Conservation (phyloP, 108 stramenopile genomes). For the Cyclotella distinguenda region DNA sequence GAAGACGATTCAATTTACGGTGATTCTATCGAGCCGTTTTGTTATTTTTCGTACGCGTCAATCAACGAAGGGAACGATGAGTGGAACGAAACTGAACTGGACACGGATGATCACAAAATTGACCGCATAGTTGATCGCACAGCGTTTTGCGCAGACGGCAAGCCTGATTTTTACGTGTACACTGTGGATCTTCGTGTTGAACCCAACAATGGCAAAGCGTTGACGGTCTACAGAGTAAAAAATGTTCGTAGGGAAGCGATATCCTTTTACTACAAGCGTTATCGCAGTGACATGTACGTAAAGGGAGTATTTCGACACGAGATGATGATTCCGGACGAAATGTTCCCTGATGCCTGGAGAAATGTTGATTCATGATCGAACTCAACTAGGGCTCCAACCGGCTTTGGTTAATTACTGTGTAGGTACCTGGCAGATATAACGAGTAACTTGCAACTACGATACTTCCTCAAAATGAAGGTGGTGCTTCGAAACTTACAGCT, state of each 20-base stretch:
- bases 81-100: background rate
- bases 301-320: slow-evolving; percentile 65
- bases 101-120: slow-evolving; percentile 8
- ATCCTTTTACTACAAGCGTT: slow-evolving; percentile 51
- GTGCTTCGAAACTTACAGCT: slow-evolving; percentile 61
- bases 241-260: slow-evolving; percentile 51
- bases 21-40: slow-evolving; percentile 18
- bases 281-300: slow-evolving; percentile 47
- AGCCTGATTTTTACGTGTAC: slow-evolving; percentile 21
- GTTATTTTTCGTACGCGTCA: slow-evolving; percentile 9
- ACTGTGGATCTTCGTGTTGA: slow-evolving; percentile 21
- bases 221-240: slow-evolving; percentile 1
- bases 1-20: slow-evolving; percentile 11
- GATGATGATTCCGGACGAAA: slow-evolving; percentile 61
- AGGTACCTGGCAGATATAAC: no score
- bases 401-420: no score
- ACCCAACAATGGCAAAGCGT: slow-evolving; percentile 1
- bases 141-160: slow-evolving; percentile 1
- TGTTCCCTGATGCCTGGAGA: slow-evolving; percentile 69
- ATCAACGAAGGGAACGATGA: slow-evolving; percentile 21
- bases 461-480: slow-evolving; percentile 57
- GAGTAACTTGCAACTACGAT: no score
- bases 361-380: slow-evolving; percentile 23
- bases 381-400: no score
- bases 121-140: slow-evolving; percentile 8